Conservation (phyloP, 1,284 basidiomycete species). For the Sanghuangporus baumii region DNA sequence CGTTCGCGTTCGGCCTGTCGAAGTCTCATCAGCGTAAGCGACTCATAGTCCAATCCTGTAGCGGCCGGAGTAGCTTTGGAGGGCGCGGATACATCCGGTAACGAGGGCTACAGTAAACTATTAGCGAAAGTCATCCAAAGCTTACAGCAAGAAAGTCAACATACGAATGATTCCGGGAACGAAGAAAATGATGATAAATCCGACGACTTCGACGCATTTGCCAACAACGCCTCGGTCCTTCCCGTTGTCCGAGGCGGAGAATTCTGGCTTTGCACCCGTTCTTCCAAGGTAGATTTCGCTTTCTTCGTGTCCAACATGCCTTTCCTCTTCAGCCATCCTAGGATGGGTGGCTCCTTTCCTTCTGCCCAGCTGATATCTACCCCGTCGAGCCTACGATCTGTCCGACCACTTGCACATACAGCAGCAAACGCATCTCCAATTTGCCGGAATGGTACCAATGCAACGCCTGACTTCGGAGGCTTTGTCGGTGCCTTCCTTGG, state of each 20-base stretch:
- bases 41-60: conserved; percentile 68
- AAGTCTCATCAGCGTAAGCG: conserved; percentile 74
- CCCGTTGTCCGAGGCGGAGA: background rate
- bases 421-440: conserved; percentile 70
- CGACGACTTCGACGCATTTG: conserved; percentile 18
- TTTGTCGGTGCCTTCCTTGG: conserved; percentile 49
- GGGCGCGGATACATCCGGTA: conserved; percentile 24
- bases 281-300: background rate
- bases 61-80: conserved; percentile 25
- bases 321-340: conserved; percentile 70
- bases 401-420: conserved; percentile 52
- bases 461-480: conserved; percentile 57
- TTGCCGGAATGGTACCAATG: conserved; percentile 67
- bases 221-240: background rate
- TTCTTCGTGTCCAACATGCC: conserved; percentile 45
- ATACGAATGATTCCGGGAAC: conserved; percentile 55
- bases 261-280: background rate
- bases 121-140: background rate
- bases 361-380: conserved; percentile 62
- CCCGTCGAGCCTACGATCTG: conserved; percentile 44
- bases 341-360: conserved; percentile 67
- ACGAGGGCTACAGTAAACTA: conserved; percentile 19
- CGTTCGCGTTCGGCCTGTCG: conserved; percentile 75
- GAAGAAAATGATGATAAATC: conserved; percentile 38
- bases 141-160: conserved; percentile 22